Percentiles rank a stretch among this genome's conserved stretches.
These are phyloP conservation scores for Cercospora sp. DNA, from an alignment of 2,329 filamentous ascomycete genomes.

Conservation along the genomic window DNA sequence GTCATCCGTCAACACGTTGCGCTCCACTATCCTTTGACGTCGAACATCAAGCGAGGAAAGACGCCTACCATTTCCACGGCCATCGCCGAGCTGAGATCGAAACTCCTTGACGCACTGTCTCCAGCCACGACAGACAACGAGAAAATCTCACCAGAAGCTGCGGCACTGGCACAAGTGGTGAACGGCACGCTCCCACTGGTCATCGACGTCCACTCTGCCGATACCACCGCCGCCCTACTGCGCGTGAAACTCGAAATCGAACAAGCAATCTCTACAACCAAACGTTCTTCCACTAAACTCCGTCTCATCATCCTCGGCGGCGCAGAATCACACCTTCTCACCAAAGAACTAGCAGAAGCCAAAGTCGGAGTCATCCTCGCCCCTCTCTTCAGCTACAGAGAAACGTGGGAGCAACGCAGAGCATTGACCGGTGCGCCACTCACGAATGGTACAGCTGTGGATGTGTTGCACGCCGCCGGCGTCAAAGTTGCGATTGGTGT, in stretches of 20 bases:
- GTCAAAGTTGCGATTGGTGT: constrained; percentile 61
- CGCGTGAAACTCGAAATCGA: constrained; percentile 61
- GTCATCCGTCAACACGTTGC: constrained; percentile 44
- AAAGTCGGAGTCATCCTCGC: constrained; percentile 61
- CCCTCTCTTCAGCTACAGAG: constrained; percentile 58
- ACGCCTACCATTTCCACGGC: constrained; percentile 57
- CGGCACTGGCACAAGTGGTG: constrained; percentile 48
- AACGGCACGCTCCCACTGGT: constrained; percentile 57
- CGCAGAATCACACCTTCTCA: constrained; percentile 63
- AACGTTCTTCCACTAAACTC: constrained; percentile 38
- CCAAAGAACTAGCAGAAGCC: constrained; percentile 58
- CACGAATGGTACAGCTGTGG: constrained; percentile 64
- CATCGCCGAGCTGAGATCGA: constrained; percentile 55
- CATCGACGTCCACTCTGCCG: constrained; percentile 62
- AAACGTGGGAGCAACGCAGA: constrained; percentile 62
- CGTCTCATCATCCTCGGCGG: constrained; percentile 62
- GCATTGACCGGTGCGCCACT: constrained; percentile 65
- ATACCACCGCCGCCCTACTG: constrained; percentile 62
- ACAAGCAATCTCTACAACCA: constrained; percentile 29
- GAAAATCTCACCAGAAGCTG: constrained; percentile 54
- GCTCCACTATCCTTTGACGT: constrained; percentile 55
- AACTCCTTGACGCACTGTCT: constrained; percentile 56
- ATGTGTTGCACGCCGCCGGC: constrained; percentile 59
- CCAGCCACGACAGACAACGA: constrained; percentile 30
- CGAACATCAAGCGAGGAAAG: constrained; percentile 48